Conservation (phyloP, 2,329 filamentous ascomycete genomes). For the Colletotrichum tanaceti region DNA sequence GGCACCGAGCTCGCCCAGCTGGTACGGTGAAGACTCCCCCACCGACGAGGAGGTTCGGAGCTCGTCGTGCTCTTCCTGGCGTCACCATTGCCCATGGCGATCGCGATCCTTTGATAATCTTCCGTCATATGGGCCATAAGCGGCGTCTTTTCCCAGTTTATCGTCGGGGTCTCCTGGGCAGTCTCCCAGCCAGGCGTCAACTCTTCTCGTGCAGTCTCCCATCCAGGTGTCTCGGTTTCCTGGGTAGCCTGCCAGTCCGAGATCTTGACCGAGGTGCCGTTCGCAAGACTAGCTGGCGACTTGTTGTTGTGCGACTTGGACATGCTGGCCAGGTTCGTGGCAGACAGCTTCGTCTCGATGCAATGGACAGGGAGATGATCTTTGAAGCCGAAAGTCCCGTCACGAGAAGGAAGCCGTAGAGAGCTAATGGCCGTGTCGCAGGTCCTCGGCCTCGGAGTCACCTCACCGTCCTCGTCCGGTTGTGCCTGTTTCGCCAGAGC, state of each 20-base stretch:
- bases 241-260: constrained; percentile 35
- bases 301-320: constrained; percentile 19
- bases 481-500: constrained; percentile 45
- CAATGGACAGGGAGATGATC: not conserved
- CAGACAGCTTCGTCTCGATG: constrained; percentile 31
- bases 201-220: constrained; percentile 33
- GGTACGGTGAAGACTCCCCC: constrained; percentile 36
- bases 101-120: not conserved
- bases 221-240: constrained; percentile 26
- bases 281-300: not conserved
- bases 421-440: constrained; percentile 37
- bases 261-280: constrained; percentile 27
- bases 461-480: constrained; percentile 24
- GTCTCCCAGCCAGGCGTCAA: constrained; percentile 30
- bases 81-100: constrained; percentile 10
- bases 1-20: constrained; percentile 42
- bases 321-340: constrained; percentile 34
- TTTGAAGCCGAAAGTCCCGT: constrained; percentile 30
- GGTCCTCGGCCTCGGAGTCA: constrained; percentile 30
- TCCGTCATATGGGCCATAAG: constrained; percentile 9
- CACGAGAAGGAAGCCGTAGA: constrained; percentile 38
- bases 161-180: constrained; percentile 23
- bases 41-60: constrained; percentile 37
- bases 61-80: constrained; percentile 33
- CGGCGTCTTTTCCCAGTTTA: constrained; percentile 24